phyloP scores from a whole-genome alignment of 2,329 filamentous ascomycete species.

The Talaromyces rugulosus region DNA sequence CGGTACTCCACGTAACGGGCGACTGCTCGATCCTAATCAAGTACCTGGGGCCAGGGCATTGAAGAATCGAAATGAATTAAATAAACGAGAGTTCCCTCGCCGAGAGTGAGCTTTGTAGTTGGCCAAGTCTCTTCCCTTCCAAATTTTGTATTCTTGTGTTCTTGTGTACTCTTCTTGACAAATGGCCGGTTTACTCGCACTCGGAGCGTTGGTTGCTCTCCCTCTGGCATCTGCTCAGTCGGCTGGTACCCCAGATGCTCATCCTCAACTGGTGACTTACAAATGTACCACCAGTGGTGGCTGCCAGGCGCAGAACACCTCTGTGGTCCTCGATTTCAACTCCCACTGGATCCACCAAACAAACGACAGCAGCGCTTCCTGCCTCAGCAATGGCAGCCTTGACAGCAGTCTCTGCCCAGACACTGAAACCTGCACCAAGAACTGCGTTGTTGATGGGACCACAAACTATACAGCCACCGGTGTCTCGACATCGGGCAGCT shows the following conservation, averaged over 20 bases:
- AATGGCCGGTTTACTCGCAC: slow-evolving; percentile 16
- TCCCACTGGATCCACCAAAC: slow-evolving; percentile 56
- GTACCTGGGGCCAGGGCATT: neutral
- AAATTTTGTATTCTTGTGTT: neutral
- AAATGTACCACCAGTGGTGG: slow-evolving; percentile 49
- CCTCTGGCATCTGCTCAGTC: slow-evolving; percentile 28
- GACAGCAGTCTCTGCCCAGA: slow-evolving; percentile 47
- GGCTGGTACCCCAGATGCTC: slow-evolving; percentile 19
- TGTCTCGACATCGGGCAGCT: slow-evolving; percentile 47
- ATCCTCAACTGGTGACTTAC: slow-evolving; percentile 53
- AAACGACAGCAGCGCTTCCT: slow-evolving; percentile 48
- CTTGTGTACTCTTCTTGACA: neutral
- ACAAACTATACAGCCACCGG: slow-evolving; percentile 53
- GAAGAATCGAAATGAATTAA: neutral
- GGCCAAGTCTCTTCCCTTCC: neutral
- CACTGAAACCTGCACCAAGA: slow-evolving; percentile 48
- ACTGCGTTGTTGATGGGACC: slow-evolving; percentile 56
- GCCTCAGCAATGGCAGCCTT: slow-evolving; percentile 53
- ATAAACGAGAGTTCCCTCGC: neutral
- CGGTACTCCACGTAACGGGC: neutral
- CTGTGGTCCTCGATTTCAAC: slow-evolving; percentile 55
- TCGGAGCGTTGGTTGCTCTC: slow-evolving; percentile 31
- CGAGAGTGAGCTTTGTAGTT: neutral
- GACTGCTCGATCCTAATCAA: neutral
- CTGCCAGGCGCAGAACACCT: slow-evolving; percentile 50